Base-by-base conservation (phyloP, 2,329 filamentous ascomycete species). In the Fusarium annulatum region DNA sequence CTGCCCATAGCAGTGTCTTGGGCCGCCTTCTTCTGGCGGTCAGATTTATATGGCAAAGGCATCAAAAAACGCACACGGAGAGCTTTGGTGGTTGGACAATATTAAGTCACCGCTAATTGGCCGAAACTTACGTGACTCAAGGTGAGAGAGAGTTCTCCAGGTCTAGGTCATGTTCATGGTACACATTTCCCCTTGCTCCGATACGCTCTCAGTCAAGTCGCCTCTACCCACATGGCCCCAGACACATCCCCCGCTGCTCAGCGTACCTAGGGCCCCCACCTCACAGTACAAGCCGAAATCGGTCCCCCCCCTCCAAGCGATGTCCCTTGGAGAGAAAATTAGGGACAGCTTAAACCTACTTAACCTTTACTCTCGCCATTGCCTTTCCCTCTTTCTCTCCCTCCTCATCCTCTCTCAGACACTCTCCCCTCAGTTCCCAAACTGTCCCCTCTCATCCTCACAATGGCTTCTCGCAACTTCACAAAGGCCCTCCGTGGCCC, bases 401-500 rank as follows among this genome's bases (percentile, higher is more conserved):
- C 66, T 75, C 72, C 64, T 75, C 73, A 79, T 79, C 73, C 75
- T 75, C 77, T 76, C 71, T 77, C 75, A 79, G 60, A 73, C 71
- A 66, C 63, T 75, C 71, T 75, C 72, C 70, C 57, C 73, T 74
- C 75, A 66, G 63, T 71, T 61, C 58, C 69, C 48, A 48, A 62
- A 45, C 52, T 41, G 51, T 55, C 69, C 49, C 69, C 69, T 41
- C 69, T 45, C 75, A 78, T 74, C 73, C 67, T 84, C 85, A 89
- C 84, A 86, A 95, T 96, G 93, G 92, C 93, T 83, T 93, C 93
- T 80, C 89, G 92, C 86, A 90, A 86, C 86, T 88, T 94, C 87
- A 89, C 89, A 80, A 91, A 89, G 87, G 88, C 90, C 82, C 85
- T 92, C 79, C 89, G 90, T 81, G 86, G 87, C 78, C 88, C 88